These are phyloP conservation scores for Macrophomina tecta DNA, from an alignment of 2,329 filamentous ascomycete species.

Conservation along the genomic window DNA sequence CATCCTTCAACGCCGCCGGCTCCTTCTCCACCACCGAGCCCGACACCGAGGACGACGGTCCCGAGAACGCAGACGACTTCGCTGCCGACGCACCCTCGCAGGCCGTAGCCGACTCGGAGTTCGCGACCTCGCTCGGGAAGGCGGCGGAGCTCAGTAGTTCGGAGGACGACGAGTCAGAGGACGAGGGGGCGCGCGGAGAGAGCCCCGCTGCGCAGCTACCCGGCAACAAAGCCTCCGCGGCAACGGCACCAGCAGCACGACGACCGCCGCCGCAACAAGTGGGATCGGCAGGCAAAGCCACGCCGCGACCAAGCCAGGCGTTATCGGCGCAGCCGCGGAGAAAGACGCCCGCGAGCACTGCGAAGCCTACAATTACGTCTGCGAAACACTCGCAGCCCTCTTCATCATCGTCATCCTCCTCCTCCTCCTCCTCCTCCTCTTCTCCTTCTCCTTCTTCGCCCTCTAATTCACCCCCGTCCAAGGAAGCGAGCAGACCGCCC, in stretches of 20 bases:
- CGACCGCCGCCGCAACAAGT: background rate
- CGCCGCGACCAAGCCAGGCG: background rate
- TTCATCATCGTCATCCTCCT: background rate
- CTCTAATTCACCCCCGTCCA: background rate
- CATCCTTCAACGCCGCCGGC: background rate
- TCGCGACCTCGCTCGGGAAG: background rate
- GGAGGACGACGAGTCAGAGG: background rate
- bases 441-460: background rate
- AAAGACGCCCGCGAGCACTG: background rate
- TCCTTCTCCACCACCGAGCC: conserved; percentile 48
- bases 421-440: background rate
- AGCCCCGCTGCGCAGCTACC: background rate
- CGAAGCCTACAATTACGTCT: background rate
- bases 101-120: background rate
- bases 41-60: conserved; percentile 33
- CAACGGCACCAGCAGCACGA: background rate
- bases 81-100: conserved; percentile 23
- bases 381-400: background rate
- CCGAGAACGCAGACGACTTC: conserved; percentile 30
- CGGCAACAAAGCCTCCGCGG: background rate
- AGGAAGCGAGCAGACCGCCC: background rate
- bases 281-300: too few relatives aligned
- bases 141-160: background rate
- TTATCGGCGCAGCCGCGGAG: background rate
- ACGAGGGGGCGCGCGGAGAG: background rate